Base-by-base conservation (phyloP, 2,329 filamentous ascomycete species). In the Pseudocercospora musae region DNA sequence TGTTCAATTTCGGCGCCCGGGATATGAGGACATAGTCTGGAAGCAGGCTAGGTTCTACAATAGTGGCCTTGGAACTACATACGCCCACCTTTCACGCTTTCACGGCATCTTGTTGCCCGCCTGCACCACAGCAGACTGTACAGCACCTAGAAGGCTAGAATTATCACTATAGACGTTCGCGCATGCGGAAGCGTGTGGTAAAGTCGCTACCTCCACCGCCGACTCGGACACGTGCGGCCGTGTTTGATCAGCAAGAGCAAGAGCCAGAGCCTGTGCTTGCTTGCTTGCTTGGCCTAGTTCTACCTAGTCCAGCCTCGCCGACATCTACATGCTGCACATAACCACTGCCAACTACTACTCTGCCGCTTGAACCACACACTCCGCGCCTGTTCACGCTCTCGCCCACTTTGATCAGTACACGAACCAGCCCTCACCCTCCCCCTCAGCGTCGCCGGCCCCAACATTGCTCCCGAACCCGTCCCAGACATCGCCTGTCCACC, bases 241-340 rank as follows among this genome's bases (percentile, higher is more conserved):
- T 29, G 50, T 31, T 54, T 37, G 50, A 54, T 54, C 50, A 37
- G 13, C 50, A 54, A 6, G 1, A 25, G 46, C 23, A 23, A 37
- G 50, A 37, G 37, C 33, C 20, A 55, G 27, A 27, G 13, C 52
- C 52, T 33, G 27, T 20, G 20, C 21, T 18, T 10, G 15, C 27
- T 3, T n/a, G 10, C n/a, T n/a, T n/a, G n/a, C n/a, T n/a, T n/a
- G n/a, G n/a, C n/a, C n/a, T n/a, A n/a, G n/a, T n/a, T n/a, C n/a
- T n/a, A n/a, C 11, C 13, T 18, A 29, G 18, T 27, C 29, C 50
- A 54, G 50, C 50, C 50, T 54, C 50, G 50, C 50, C 27, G 50
- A 29, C 50, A 31, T 54, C 50, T 54, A n/a, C n/a, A n/a, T n/a
- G n/a, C n/a, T n/a, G 27, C n/a, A 54, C 50, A 54, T 27, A 50